Evolutionary conservation across 768 basidiomycete genomes (phyloP).

Genomic region (Tricholomella constricta): DNA sequence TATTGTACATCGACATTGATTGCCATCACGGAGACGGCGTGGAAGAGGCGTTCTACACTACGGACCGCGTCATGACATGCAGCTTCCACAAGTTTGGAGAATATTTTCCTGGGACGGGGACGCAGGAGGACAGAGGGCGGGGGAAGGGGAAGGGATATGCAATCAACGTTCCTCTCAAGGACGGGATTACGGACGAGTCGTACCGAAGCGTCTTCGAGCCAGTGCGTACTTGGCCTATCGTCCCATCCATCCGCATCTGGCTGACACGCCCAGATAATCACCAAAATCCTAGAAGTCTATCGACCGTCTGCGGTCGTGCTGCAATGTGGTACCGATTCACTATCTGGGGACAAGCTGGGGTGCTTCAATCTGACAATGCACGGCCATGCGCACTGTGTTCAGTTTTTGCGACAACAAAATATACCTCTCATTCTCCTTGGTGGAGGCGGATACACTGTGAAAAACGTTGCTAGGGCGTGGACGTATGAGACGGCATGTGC

Average conservation of each 20-base stretch:
- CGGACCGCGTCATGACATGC: slow-evolving; percentile 95
- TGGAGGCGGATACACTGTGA: slow-evolving; percentile 96
- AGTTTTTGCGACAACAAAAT: slow-evolving; percentile 80
- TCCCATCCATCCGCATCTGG: slow-evolving; percentile 1
- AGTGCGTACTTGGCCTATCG: slow-evolving; percentile 50
- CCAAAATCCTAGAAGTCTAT: slow-evolving; percentile 85
- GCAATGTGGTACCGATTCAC: slow-evolving; percentile 95
- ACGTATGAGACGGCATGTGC: slow-evolving; percentile 96
- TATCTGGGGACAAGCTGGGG: slow-evolving; percentile 93
- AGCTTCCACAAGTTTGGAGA: slow-evolving; percentile 98
- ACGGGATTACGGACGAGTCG: slow-evolving; percentile 90
- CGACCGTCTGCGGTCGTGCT: slow-evolving; percentile 86
- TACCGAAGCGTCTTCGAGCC: slow-evolving; percentile 89
- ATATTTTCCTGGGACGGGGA: slow-evolving; percentile 88
- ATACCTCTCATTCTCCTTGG: slow-evolving; percentile 91
- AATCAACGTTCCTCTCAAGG: slow-evolving; percentile 90
- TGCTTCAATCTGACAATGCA: slow-evolving; percentile 96
- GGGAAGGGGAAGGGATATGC: slow-evolving; percentile 87
- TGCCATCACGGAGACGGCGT: slow-evolving; percentile 99
- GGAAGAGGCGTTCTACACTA: slow-evolving; percentile 98
- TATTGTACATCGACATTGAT: slow-evolving; percentile 97
- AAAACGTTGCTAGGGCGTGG: slow-evolving; percentile 95
- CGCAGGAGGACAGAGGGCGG: slow-evolving; percentile 82
- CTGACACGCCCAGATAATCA: slow-evolving; percentile 58
- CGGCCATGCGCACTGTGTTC: slow-evolving; percentile 92